Evolutionary conservation across 2,329 filamentous ascomycete species (phyloP), one percentile per base, ranked within the genome.

Genomic region (Metarhizium rileyi): DNA sequence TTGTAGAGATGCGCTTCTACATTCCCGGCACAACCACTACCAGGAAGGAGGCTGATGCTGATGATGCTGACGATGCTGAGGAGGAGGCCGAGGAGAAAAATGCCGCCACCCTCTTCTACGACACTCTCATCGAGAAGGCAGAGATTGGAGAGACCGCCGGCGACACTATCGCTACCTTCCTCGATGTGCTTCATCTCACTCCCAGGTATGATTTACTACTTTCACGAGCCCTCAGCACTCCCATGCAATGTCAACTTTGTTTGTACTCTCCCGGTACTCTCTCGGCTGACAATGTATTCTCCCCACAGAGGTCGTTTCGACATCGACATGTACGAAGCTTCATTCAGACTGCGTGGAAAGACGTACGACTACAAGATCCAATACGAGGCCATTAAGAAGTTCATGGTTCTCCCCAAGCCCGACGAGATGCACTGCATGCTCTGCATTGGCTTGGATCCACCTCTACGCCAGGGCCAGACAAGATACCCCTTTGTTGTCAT

Each of bases 351-450:
- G 54, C 91, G 93, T 57, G 93, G 93, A 62, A 98, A 98, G 73
- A 98, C 93, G 23, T 98, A 98, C 75, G 94, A 98, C 73, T 98
- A 98, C 81, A 98, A 98, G 79, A 97, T 98, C 57, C 90, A 96
- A 67, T 98, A 96, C 70, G 88, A 96, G 51, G 83, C 85, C 46
- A 90, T 97, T 71, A 98, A 98, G 76, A 97, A 97, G 68, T 97
- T 97, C 66, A 96, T 98, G 83, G 80, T 97, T 27, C 81, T 98
- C 5, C 93, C 93, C 44, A 98, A 98, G 72, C 93, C 93, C n/a
- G 93, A 98, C 66, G 93, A 98, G 58, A 81, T 93, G 59, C 93
- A 98, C 66, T 90, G 87, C 57, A 86, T 98, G 73, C 88, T 98
- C 56, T 91, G 89, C 55, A 85, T 98, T 56, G 93, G 94, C 48